These are phyloP conservation scores for Rhynchospora pubera DNA, from an alignment of 176 grass and related monocot genomes.

Conservation along the genomic window DNA sequence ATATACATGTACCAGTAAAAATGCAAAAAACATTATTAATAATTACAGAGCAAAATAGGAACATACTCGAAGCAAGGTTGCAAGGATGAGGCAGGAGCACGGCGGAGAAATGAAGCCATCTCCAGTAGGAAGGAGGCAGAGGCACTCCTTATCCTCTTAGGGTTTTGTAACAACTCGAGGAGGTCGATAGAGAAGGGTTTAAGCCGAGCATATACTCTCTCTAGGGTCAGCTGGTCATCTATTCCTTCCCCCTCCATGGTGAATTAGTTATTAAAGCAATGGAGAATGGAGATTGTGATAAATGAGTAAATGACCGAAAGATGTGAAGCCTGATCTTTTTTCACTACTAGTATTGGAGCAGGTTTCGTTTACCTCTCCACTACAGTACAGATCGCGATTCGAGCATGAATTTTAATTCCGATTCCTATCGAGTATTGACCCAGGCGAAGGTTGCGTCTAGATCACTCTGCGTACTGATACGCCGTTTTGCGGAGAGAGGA, in stretches of 20 bases:
- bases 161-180: constrained; percentile 70
- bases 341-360: too few species aligned
- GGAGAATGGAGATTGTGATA: not conserved
- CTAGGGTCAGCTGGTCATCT: constrained; percentile 40
- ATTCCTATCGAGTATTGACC: too few species aligned
- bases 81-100: constrained; percentile 38
- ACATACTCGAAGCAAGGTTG: constrained; percentile 68
- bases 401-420: too few species aligned
- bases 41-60: not conserved
- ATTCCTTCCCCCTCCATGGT: not conserved
- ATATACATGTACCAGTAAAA: not conserved
- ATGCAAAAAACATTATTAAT: not conserved
- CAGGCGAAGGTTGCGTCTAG: too few species aligned
- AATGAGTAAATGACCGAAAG: too few species aligned
- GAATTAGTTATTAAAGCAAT: not conserved
- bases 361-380: too few species aligned
- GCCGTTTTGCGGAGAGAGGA: too few species aligned
- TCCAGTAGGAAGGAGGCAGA: constrained; percentile 43
- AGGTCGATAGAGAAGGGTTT: constrained; percentile 71
- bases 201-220: constrained; percentile 49
- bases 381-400: too few species aligned
- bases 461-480: too few species aligned
- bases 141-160: constrained; percentile 20
- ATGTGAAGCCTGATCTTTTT: too few species aligned
- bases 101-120: constrained; percentile 56